Evolutionary conservation across 116 monocot genomes (phyloP).

Genomic region (Papilionanthe hybrid): DNA sequence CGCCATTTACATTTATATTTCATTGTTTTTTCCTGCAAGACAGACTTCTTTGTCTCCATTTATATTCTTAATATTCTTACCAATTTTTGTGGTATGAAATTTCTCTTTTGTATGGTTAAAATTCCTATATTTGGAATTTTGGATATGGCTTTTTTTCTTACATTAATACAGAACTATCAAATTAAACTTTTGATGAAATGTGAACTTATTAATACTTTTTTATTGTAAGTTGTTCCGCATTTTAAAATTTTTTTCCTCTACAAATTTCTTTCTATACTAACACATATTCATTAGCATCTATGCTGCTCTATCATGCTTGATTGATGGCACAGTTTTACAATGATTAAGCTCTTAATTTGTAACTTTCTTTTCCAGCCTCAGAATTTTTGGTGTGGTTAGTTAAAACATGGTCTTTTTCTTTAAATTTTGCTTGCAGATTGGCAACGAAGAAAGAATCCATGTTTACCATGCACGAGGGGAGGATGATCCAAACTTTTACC

Average conservation of each 20-base stretch:
- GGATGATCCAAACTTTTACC: conserved; percentile 76
- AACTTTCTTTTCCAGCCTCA: neutral
- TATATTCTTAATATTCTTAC: neutral
- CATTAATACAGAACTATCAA: neutral
- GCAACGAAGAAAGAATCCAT: conserved; percentile 88
- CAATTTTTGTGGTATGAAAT: neutral
- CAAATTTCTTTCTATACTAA: neutral
- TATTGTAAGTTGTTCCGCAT: neutral
- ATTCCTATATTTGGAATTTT: neutral
- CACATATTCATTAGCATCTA: neutral
- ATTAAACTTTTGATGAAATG: conserved; percentile 3
- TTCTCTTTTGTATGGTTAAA: neutral
- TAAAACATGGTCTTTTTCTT: neutral
- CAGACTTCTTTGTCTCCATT: neutral
- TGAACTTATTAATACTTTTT: neutral
- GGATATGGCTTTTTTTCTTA: neutral
- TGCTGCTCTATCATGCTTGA: neutral
- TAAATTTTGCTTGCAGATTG: conserved; percentile 43
- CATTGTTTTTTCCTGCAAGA: too few species aligned
- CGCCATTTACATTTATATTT: too few species aligned
- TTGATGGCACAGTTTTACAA: neutral
- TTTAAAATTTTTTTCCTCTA: neutral
- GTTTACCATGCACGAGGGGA: conserved; percentile 92
- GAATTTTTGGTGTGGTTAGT: neutral
- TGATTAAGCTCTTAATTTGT: neutral